A percentile compares a stretch with the other conserved stretches of the same genome.
Conservation (phyloP, 1,284 basidiomycete species). For the Cystobasidium slooffiae region DNA sequence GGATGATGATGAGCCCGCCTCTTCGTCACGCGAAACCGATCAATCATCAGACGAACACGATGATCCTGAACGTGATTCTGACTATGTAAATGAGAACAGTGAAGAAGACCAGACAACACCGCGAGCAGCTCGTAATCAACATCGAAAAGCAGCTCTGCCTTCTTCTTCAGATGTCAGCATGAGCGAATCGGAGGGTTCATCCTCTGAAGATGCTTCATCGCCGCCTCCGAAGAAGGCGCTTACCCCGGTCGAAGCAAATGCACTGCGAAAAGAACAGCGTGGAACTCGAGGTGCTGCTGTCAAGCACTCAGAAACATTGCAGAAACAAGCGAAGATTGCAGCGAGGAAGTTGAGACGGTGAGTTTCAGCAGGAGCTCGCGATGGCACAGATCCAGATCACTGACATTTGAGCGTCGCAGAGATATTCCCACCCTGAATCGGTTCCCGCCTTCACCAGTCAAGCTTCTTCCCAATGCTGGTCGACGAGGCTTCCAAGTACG, state of each 20-base stretch:
- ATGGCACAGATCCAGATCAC: not conserved
- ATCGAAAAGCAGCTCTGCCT: not conserved
- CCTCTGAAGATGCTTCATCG: constrained; percentile 41
- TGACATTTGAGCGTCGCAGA: not conserved
- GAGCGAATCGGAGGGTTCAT: constrained; percentile 46
- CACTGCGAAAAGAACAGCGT: not conserved
- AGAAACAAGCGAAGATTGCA: not conserved
- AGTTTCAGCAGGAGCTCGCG: not conserved
- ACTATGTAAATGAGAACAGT: constrained; percentile 28
- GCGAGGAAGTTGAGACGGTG: constrained; percentile 20
- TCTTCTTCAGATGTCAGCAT: constrained; percentile 12
- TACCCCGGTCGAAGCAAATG: constrained; percentile 48
- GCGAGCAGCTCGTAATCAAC: constrained; percentile 2
- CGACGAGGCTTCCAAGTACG: constrained; percentile 33
- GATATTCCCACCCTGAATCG: constrained; percentile 5
- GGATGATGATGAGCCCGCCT: not conserved
- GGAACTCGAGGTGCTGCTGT: not conserved
- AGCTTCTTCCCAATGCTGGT: constrained; percentile 31
- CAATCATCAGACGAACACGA: constrained; percentile 29
- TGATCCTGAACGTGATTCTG: constrained; percentile 32
- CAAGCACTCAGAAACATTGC: not conserved
- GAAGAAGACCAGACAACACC: constrained; percentile 27
- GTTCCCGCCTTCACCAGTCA: constrained; percentile 40
- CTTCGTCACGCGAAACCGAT: not conserved
- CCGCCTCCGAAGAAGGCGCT: constrained; percentile 48